These are phyloP conservation scores for Suillus luteus DNA, from an alignment of 768 basidiomycete genomes.

Conservation along the genomic window DNA sequence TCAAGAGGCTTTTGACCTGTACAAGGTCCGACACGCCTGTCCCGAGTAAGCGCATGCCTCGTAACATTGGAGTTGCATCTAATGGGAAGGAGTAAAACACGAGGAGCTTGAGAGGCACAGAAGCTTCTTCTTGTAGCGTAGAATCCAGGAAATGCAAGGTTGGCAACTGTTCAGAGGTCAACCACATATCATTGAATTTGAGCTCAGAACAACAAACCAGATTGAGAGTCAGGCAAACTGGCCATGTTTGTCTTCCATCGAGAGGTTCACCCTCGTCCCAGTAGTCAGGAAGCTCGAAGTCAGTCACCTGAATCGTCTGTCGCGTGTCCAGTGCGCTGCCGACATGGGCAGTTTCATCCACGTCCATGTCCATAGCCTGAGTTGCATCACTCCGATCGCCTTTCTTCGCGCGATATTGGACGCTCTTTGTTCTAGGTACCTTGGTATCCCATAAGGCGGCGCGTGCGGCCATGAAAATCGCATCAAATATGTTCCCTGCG, in stretches of 20 bases:
- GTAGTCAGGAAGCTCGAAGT: constrained; percentile 86
- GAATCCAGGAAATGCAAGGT: constrained; percentile 75
- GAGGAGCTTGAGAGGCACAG: constrained; percentile 61
- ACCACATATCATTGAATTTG: neutral
- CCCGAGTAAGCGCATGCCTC: constrained; percentile 67
- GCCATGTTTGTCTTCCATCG: constrained; percentile 66
- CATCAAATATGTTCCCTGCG: constrained; percentile 75
- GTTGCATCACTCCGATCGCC: constrained; percentile 29
- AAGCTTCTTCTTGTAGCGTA: constrained; percentile 67
- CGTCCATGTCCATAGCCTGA: constrained; percentile 63
- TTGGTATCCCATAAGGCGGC: constrained; percentile 82
- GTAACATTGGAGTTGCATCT: constrained; percentile 43
- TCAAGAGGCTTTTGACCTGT: constrained; percentile 52
- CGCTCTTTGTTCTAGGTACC: constrained; percentile 69
- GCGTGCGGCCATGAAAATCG: constrained; percentile 75
- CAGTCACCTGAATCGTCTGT: constrained; percentile 50
- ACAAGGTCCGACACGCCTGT: constrained; percentile 54
- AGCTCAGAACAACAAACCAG: constrained; percentile 48
- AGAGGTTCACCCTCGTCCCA: constrained; percentile 83
- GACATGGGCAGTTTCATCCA: constrained; percentile 39
- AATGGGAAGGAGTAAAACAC: constrained; percentile 62
- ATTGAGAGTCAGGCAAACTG: constrained; percentile 77
- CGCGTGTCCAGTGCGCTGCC: constrained; percentile 64
- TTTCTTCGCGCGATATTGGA: constrained; percentile 63
- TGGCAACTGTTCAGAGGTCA: constrained; percentile 46